Evolutionary conservation across 2,329 filamentous ascomycete species (phyloP).

Genomic region (Nigrospora sphaerica): DNA sequence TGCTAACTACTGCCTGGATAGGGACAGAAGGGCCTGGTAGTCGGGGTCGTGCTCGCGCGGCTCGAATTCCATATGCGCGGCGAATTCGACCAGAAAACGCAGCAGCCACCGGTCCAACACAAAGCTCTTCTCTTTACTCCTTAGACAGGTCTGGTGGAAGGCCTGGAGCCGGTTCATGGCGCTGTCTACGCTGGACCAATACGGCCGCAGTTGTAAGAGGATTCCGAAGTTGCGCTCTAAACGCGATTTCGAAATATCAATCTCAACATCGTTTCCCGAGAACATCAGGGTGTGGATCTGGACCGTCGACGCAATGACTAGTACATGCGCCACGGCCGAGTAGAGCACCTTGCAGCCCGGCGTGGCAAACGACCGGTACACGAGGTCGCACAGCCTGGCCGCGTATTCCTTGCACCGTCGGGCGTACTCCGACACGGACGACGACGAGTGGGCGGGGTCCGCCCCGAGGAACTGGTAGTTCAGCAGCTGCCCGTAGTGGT

Average conservation of each 20-base stretch:
- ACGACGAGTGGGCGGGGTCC: constrained; percentile 1
- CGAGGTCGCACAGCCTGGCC: constrained; percentile 28
- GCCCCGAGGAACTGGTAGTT: constrained; percentile 35
- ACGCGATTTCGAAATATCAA: constrained; percentile 23
- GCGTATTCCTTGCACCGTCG: constrained; percentile 32
- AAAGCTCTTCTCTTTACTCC: constrained; percentile 27
- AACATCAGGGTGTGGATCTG: constrained; percentile 39
- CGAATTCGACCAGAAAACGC: constrained; percentile 26
- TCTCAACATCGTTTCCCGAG: constrained; percentile 24
- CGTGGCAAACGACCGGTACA: constrained; percentile 28
- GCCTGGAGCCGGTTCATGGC: constrained; percentile 29
- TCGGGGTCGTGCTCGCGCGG: constrained; percentile 13
- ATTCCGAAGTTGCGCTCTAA: constrained; percentile 38
- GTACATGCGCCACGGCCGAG: constrained; percentile 36
- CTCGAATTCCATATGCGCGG: constrained; percentile 15
- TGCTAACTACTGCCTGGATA: constrained; percentile 7
- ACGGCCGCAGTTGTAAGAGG: constrained; percentile 28
- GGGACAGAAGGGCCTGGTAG: constrained; percentile 11
- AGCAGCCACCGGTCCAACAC: constrained; percentile 34
- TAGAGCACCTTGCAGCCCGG: constrained; percentile 32
- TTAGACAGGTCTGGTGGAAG: constrained; percentile 33
- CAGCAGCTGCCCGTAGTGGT: constrained; percentile 38
- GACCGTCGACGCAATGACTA: constrained; percentile 37
- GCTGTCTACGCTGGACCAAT: constrained; percentile 32
- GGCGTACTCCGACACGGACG: constrained; percentile 24